Evolutionary conservation across 2,329 filamentous ascomycete species (phyloP), one percentile per base, ranked within the genome.

Genomic region (Cladophialophora psammophila): DNA sequence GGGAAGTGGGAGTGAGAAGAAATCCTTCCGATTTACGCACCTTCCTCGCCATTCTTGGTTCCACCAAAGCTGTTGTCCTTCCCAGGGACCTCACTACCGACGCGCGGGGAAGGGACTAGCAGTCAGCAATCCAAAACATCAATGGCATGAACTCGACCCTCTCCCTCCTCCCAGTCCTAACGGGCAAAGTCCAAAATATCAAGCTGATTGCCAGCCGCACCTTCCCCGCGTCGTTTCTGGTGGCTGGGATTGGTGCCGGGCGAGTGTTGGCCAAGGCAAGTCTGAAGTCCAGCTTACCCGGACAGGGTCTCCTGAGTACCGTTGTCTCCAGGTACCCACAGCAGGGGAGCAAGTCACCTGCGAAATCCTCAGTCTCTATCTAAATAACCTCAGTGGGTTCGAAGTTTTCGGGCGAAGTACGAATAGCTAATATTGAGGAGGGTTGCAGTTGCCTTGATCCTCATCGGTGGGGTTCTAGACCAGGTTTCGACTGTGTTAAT

Each of bases 301-400:
- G 15, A 13, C 31, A 7, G 59, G 48, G 7, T 62, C 59, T 26
- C 31, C 59, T 13, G 59, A 62, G 20, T 62, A 62, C 31, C 42
- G 59, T 38, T 62, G 59, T 50, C 59, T 62, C 35, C 42, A 53
- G 48, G 36, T 62, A n/a, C 59, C 59, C 13, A 62, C 45, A 13
- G 15, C 48, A 5, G 59, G 59, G 1, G 45, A 38, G 42, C 26
- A 54, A 2, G 45, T 62, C 45, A 54, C 38, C 48, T 62, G 32
- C 35, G 59, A 36, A 5, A 36, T 53, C 26, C 36, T 62, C 35
- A 62, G 59, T 54, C 54, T 62, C 35, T 45, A 62, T 34, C 45
- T 62, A 31, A 54, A 53, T 18, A 62, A 62, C 48, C 59, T 62
- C 31, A 38, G 15, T 31, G 42, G 48, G 32, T 62, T 53, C 35